Base-by-base conservation (phyloP, 2,329 filamentous ascomycete genomes). In the Pestalotiopsis sp. region DNA sequence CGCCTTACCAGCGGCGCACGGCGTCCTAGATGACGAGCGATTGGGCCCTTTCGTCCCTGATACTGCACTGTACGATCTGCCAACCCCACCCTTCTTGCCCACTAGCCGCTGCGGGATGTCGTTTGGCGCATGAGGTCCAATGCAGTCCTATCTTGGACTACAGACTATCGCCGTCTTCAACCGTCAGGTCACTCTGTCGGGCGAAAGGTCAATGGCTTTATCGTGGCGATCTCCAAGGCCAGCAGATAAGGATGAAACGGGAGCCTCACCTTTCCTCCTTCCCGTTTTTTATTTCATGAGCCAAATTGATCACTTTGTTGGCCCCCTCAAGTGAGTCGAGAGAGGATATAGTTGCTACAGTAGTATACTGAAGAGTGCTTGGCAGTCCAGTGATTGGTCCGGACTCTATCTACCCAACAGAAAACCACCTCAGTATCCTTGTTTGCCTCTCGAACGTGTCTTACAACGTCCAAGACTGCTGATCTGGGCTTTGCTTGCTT, bases 1-100 rank as follows among this genome's bases (percentile, higher is more conserved):
- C 36, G 63, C 63, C 63, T 56, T 25, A 58, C 41, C n/a, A 17
- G 25, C 7, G 31, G n/a, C 36, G 17, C 14, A 67, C 56, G 52
- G 38, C 58, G 13, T n/a, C 38, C 39, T 23, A 41, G 31, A 52
- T 38, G 20, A 25, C 61, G n/a, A 11, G 39, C 49, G 41, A 69
- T 67, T 69, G 68, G 68, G 31, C 52, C 14, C 36, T 11, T 45
- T 64, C 27, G 52, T n/a, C 65, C 68, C 57, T 67, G 65, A 69
- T 57, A 61, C 59, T 25, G 65, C 41, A 58, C 25, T 23, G 17
- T 65, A 61, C 38, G 36, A 38, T 67, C 65, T n/a, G 12, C 58
- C 57, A 45, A 67, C 68, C 65, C 65, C 68, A 67, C 64, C 64
- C 41, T 67, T 25, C 65, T 25, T 56, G 27, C 41, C 49, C 65